Base-by-base conservation (phyloP, 192 early-diverging fungal species). In the Chytriomyces hyalinus region DNA sequence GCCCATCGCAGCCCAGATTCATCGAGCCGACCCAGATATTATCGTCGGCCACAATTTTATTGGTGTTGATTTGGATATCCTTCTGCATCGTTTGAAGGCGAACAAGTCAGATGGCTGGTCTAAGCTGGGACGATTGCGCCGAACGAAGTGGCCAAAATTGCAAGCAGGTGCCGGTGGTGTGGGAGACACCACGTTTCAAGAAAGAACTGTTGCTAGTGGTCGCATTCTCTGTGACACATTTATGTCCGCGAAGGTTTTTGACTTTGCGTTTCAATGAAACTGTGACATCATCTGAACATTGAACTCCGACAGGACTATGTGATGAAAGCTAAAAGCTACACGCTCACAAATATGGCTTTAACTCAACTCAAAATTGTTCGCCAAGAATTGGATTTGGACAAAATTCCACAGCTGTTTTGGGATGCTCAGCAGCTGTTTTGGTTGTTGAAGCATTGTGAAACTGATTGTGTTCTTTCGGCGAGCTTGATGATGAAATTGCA, bases 11-110 rank as follows among this genome's bases (percentile, higher is more conserved):
- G 94, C 93, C 10, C 85, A 87, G 8, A 86, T 99, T 50, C 89
- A 94, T 51, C 80, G 81, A 22, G 46, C 80, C 10, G 98, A 99
- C 73, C 96, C 98, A 0, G 98, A 99, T 83, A 85, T 99, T 0
- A 82, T 99, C 69, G 92, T 97, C 8, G 95, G 96, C 17, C 98
- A 99, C 86, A 98, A 98, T 73, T 95, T 99, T 85, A 88, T 94
- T 70, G 96, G 96, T 11, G 97, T 97, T 78, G 94, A 95, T 78
- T 84, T 99, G 45, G 95, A 96, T 73, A 92, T 98, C 8, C 83
- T 99, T 2, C 82, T 98, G 61, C 94, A 96, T 78, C 93, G 98
- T 28, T 94, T 98, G 93, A 95, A 94, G 70, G 86, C 81, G n/a
- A 84, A 90, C 36, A 91, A 90, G 6, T 88, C 88, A 7, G 87